Conservation (phyloP, 495 filamentous ascomycete species). For the Lophiotrema nucula region DNA sequence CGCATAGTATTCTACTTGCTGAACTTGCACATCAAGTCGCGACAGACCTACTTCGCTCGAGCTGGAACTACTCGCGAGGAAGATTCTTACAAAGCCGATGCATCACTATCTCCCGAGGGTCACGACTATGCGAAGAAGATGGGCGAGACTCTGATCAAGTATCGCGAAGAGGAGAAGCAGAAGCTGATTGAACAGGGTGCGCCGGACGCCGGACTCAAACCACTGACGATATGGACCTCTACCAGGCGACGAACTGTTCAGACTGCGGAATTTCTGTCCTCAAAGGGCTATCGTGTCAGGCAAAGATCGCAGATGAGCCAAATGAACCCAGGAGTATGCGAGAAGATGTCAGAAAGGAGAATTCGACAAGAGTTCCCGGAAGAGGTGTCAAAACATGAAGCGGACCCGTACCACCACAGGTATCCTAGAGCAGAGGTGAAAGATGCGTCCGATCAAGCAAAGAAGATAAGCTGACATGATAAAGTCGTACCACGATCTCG, state of each 20-base stretch:
- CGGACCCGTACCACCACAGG: constrained; percentile 94
- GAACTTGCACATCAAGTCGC: constrained; percentile 92
- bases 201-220: constrained; percentile 63
- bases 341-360: constrained; percentile 78
- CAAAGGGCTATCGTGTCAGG: constrained; percentile 76
- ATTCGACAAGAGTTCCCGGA: constrained; percentile 81
- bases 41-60: constrained; percentile 90
- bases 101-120: constrained; percentile 77
- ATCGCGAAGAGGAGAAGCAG: constrained; percentile 77
- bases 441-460: constrained; percentile 50
- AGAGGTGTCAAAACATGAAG: constrained; percentile 87
- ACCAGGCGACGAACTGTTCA: constrained; percentile 86
- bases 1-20: constrained; percentile 97
- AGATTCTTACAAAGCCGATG: constrained; percentile 87
- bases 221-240: constrained; percentile 90
- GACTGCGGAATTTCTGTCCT: constrained; percentile 77
- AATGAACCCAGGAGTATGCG: constrained; percentile 92
- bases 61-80: constrained; percentile 71
- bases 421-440: constrained; percentile 96
- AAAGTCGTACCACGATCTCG: constrained; percentile 98
- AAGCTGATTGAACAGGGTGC: constrained; percentile 67
- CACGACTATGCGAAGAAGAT: constrained; percentile 84
- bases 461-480: not conserved
- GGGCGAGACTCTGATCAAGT: constrained; percentile 73
- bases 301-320: constrained; percentile 95